A percentile compares a stretch with the other conserved stretches of the same genome.
Evolutionary conservation across 2,329 filamentous ascomycete genomes (phyloP).

Genomic region (Cyclaneusma minus): DNA sequence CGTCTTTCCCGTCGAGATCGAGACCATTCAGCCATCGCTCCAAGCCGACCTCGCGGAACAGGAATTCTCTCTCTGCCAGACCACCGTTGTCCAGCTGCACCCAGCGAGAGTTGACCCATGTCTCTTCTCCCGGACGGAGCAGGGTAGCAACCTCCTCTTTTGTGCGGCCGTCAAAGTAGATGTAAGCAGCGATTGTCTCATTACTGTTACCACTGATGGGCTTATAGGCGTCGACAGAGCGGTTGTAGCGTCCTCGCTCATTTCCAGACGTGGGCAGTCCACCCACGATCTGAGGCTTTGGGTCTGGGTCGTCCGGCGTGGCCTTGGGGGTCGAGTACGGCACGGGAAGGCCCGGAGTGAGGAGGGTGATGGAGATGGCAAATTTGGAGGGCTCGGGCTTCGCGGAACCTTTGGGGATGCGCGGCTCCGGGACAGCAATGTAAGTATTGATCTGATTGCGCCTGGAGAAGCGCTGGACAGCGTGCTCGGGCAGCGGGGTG

Average conservation of each 20-base stretch:
- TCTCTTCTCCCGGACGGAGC: slow-evolving; percentile 84
- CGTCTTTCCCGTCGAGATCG: slow-evolving; percentile 85
- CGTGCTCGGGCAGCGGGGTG: slow-evolving; percentile 78
- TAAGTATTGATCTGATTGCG: slow-evolving; percentile 90
- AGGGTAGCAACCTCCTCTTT: slow-evolving; percentile 97
- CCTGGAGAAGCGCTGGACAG: slow-evolving; percentile 85
- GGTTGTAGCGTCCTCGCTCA: slow-evolving; percentile 35
- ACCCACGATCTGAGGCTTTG: slow-evolving; percentile 69
- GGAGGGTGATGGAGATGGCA: slow-evolving; percentile 91
- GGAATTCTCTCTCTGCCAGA: slow-evolving; percentile 86
- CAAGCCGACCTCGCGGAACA: slow-evolving; percentile 91
- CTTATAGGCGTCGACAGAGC: slow-evolving; percentile 68
- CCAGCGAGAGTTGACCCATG: slow-evolving; percentile 98
- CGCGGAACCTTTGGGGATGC: slow-evolving; percentile 47
- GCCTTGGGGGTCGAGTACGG: slow-evolving; percentile 85
- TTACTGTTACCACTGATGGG: slow-evolving; percentile 86
- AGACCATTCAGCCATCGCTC: slow-evolving; percentile 94
- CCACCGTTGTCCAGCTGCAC: slow-evolving; percentile 93
- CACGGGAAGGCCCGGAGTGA: slow-evolving; percentile 76
- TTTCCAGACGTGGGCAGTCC: slow-evolving; percentile 40
- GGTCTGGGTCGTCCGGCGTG: slow-evolving; percentile 59
- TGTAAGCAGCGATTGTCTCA: slow-evolving; percentile 96
- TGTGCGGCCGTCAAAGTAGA: slow-evolving; percentile 89
- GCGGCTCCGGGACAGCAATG: slow-evolving; percentile 85
- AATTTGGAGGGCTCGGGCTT: slow-evolving; percentile 91